Evolutionary conservation across 805 yeast genomes (phyloP).

Genomic region (Pichia cabralensis): DNA sequence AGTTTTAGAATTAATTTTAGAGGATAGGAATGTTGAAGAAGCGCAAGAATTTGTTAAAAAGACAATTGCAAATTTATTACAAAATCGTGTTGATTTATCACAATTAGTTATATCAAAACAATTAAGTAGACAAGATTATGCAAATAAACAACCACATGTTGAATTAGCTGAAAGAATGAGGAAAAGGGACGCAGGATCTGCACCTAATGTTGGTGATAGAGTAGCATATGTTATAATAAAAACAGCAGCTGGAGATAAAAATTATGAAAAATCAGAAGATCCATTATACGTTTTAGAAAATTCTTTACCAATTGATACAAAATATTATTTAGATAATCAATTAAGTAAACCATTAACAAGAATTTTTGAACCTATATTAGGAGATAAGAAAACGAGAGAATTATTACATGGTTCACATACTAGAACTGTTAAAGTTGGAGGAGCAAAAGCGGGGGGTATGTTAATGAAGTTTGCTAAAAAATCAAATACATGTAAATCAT

Average conservation of each 20-base stretch:
- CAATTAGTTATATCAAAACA: slow-evolving; percentile 92
- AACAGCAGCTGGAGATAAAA: slow-evolving; percentile 65
- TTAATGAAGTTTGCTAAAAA: slow-evolving; percentile 82
- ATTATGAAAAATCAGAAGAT: slow-evolving; percentile 94
- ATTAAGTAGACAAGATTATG: slow-evolving; percentile 78
- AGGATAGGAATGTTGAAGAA: slow-evolving; percentile 75
- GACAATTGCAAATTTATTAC: slow-evolving; percentile 82
- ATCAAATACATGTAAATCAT: slow-evolving; percentile 79
- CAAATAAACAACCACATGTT: slow-evolving; percentile 95
- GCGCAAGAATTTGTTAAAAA: slow-evolving; percentile 81
- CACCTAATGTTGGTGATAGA: slow-evolving; percentile 95
- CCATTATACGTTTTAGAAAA: slow-evolving; percentile 89
- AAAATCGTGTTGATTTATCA: slow-evolving; percentile 85
- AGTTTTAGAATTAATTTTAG: slow-evolving; percentile 74
- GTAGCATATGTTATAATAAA: slow-evolving; percentile 92
- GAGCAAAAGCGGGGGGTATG: slow-evolving; percentile 58
- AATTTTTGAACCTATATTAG: slow-evolving; percentile 91
- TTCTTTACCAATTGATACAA: slow-evolving; percentile 88
- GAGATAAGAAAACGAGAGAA: slow-evolving; percentile 72
- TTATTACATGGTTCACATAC: slow-evolving; percentile 80
- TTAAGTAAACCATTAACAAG: slow-evolving; percentile 85
- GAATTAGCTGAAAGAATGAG: slow-evolving; percentile 94
- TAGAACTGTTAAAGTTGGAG: slow-evolving; percentile 58
- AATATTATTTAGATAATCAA: slow-evolving; percentile 87
- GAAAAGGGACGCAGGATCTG: slow-evolving; percentile 94